Percentiles rank a stretch among this genome's conserved stretches.
Conservation (phyloP, 1,284 basidiomycete genomes). For the Peniophora sp. region DNA sequence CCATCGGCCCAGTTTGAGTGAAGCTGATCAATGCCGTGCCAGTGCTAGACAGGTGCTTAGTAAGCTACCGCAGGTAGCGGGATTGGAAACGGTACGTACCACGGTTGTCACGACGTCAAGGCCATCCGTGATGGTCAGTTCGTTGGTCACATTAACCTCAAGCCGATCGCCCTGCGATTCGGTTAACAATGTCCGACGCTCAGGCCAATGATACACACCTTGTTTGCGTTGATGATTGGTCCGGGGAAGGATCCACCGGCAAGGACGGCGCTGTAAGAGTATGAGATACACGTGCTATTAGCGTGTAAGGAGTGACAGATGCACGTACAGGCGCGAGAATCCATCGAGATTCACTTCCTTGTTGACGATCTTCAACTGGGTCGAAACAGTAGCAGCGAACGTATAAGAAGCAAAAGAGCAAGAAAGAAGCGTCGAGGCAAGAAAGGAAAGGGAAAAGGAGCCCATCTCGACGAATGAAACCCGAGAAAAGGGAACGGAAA, state of each 20-base stretch:
- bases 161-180: conserved; percentile 1
- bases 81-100: conserved; percentile 2
- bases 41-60: conserved; percentile 34
- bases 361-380: neutral
- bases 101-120: conserved; percentile 4
- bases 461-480: neutral
- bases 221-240: conserved; percentile 2
- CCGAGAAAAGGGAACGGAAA: neutral
- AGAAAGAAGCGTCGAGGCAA: neutral
- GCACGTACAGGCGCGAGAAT: neutral
- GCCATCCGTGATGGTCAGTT: neutral
- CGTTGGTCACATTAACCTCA: conserved; percentile 3
- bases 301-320: neutral
- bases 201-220: neutral
- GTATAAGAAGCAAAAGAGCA: neutral
- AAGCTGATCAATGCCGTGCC: conserved; percentile 34
- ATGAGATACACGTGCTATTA: neutral
- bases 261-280: conserved; percentile 2
- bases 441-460: neutral
- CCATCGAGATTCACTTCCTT: neutral
- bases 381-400: neutral
- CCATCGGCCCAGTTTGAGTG: conserved; percentile 29
- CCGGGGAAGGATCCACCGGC: conserved; percentile 6
- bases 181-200: neutral
- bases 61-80: neutral